A percentile compares a stretch with the other conserved stretches of the same genome.
These are phyloP conservation scores for Fraxinus nigra DNA, from an alignment of 305 asterid species.

Conservation along the genomic window DNA sequence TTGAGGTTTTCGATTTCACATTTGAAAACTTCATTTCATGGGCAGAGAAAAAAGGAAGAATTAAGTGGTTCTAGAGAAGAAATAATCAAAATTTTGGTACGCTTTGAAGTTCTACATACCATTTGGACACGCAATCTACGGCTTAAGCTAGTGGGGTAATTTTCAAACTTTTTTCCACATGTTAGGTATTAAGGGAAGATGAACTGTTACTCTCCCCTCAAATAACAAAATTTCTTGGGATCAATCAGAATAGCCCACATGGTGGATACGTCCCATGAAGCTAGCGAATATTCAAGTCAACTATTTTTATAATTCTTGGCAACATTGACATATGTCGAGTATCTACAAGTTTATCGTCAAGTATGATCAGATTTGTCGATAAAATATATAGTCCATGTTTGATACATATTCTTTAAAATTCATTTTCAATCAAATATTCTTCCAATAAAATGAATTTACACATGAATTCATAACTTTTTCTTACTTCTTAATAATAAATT, in stretches of 20 bases:
- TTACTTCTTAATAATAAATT: no score
- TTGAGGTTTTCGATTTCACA: constrained; percentile 10
- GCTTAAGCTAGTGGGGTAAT: neutral
- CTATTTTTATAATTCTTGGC: neutral
- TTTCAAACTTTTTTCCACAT: neutral
- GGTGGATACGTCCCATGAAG: neutral
- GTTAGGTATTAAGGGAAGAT: neutral
- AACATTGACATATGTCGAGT: neutral
- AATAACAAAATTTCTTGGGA: neutral
- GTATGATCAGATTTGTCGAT: neutral
- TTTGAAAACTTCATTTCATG: constrained; percentile 35
- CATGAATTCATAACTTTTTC: no score
- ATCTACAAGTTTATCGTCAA: no score
- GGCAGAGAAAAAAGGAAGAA: neutral
- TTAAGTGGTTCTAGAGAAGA: constrained; percentile 17
- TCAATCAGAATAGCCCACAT: neutral
- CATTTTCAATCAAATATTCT: no score
- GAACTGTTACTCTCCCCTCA: neutral
- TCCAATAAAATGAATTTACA: no score
- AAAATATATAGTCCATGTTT: no score
- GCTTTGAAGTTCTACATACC: neutral
- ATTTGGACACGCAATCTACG: constrained; percentile 11
- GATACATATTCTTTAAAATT: neutral
- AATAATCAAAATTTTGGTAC: neutral
- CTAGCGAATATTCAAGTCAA: neutral